phyloP scores from a whole-genome alignment of 1,284 basidiomycete species.

The Paramarasmius palmivorus region DNA sequence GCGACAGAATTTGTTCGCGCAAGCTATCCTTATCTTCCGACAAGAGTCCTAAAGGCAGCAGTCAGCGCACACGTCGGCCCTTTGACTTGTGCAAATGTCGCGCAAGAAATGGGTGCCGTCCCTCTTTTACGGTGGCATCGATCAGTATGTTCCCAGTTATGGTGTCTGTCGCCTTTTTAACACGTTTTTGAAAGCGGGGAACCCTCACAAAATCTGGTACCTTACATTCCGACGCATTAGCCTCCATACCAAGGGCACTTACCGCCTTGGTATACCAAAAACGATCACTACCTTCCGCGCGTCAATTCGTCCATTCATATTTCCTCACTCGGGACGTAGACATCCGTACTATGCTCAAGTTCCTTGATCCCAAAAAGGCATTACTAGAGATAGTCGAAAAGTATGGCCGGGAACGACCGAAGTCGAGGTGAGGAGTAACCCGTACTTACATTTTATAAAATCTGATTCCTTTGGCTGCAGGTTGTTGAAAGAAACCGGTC shows the following conservation, averaged over 20 bases:
- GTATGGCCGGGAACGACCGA: constrained; percentile 72
- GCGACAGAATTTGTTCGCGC: constrained; percentile 84
- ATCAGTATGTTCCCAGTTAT: constrained; percentile 44
- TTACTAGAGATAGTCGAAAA: constrained; percentile 77
- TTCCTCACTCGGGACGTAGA: constrained; percentile 86
- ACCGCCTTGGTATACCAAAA: constrained; percentile 79
- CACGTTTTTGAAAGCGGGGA: constrained; percentile 37
- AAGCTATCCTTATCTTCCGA: constrained; percentile 90
- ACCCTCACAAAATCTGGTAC: constrained; percentile 50
- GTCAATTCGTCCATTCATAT: constrained; percentile 83
- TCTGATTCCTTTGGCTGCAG: constrained; percentile 38
- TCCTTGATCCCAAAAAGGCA: constrained; percentile 83
- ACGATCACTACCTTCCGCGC: constrained; percentile 76
- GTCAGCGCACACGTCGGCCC: constrained; percentile 92
- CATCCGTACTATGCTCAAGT: constrained; percentile 84
- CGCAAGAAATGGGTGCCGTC: constrained; percentile 77
- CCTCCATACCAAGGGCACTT: constrained; percentile 74
- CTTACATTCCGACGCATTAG: constrained; percentile 70
- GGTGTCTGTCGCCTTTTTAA: constrained; percentile 8
- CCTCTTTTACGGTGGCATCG: constrained; percentile 72
- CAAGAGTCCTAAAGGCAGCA: constrained; percentile 86
- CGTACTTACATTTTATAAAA: neutral
- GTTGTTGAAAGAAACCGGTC: constrained; percentile 90
- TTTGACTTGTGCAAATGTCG: constrained; percentile 79
- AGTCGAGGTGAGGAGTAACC: constrained; percentile 59